These are phyloP conservation scores for Cicer pinnatifidum DNA, from an alignment of 306 rosid genomes.

Conservation along the genomic window DNA sequence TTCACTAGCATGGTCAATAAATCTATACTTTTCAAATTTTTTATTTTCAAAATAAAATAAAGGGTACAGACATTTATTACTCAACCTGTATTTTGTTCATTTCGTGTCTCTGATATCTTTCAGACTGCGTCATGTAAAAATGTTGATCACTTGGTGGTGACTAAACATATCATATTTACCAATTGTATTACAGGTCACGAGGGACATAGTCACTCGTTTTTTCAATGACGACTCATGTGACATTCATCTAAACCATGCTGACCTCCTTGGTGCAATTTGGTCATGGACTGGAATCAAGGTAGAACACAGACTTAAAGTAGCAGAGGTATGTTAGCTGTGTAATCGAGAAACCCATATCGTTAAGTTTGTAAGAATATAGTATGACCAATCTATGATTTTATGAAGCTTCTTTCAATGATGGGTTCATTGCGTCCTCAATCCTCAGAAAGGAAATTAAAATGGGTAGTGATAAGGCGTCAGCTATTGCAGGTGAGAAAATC, in stretches of 20 bases:
- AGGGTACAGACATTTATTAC: constrained; percentile 21
- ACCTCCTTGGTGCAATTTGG: constrained; percentile 88
- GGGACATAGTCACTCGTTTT: constrained; percentile 71
- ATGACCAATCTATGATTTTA: constrained; percentile 45
- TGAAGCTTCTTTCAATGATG: constrained; percentile 92
- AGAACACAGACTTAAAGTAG: constrained; percentile 85
- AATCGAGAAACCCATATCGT: constrained; percentile 30
- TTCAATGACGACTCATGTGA: constrained; percentile 72
- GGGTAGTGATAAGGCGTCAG: constrained; percentile 92
- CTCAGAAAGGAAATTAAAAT: constrained; percentile 79
- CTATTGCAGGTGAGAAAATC: constrained; percentile 78
- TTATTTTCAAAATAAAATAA: constrained; percentile 30
- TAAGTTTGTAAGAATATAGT: constrained; percentile 37
- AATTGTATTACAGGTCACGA: constrained; percentile 68
- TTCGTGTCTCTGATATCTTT: constrained; percentile 30
- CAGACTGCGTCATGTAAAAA: constrained; percentile 5
- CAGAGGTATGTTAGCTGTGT: constrained; percentile 75
- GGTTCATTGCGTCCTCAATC: constrained; percentile 95
- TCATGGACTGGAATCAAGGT: constrained; percentile 90
- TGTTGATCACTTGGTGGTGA: constrained; percentile 25
- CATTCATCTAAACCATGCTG: constrained; percentile 89
- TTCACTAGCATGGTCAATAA: constrained; percentile 29
- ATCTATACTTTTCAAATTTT: background rate
- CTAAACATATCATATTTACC: constrained; percentile 27
- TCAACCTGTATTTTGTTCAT: constrained; percentile 31